Base-by-base conservation (phyloP, 2,329 filamentous ascomycete species). In the Ophiostoma perfectum region DNA sequence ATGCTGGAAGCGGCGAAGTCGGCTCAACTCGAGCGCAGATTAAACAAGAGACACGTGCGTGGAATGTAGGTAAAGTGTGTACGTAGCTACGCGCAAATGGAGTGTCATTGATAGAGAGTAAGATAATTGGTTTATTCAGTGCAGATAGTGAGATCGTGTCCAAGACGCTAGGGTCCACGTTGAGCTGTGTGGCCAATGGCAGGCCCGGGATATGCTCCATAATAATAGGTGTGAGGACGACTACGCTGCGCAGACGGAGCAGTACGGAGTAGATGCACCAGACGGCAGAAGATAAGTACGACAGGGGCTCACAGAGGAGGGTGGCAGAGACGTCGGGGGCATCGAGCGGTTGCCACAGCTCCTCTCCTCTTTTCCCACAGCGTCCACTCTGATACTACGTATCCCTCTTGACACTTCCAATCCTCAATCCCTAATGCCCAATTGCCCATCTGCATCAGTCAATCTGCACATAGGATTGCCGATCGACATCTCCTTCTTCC, bases 401-500 rank as follows among this genome's bases (percentile, higher is more conserved):
- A n/a, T 41, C 58, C 58, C 58, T 62, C 38, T 42, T 36, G 58
- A 11, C 58, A 16, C 38, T 41, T 16, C 38, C 5, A 60, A 11
- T 39, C 4, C 55, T 60, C 11, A 18, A 44, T 44, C 42, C 6
- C 55, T 16, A 14, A 44, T 3, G 7, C 7, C 55, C 55, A 36
- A 16, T 60, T 60, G n/a, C 27, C 38, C 27, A 38, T 60, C 55
- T 27, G 12, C 49, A 60, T 60, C 47, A 52, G 55, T 38, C 27
- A 38, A 38, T 60, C 55, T 55, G 55, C 55, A 55, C 27, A 38
- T 18, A 60, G 55, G 27, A 12, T 60, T 60, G 55, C 55, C 55
- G 55, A 60, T 60, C 27, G 55, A 38, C 55, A 60, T 39, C 55
- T 60, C 55, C 55, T 60, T 60, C n/a, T 55, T 55, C 16, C 55